Conservation (phyloP, 116 monocot genomes). For the Cymodocea nodosa region DNA sequence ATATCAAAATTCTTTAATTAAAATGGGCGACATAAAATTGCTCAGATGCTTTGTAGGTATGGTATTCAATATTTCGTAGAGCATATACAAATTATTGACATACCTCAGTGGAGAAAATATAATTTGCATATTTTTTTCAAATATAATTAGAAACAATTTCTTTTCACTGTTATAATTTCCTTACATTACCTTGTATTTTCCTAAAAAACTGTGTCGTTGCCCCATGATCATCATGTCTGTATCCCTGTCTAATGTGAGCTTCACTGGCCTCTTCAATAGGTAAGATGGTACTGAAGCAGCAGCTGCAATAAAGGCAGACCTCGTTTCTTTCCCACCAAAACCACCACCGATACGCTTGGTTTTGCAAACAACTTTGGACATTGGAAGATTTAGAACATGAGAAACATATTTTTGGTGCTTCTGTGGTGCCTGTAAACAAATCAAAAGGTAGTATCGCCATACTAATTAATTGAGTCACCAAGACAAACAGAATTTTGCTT, state of each 20-base stretch:
- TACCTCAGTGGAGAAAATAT: too few species aligned
- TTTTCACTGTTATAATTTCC: too few species aligned
- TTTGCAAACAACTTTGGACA: conserved; percentile 92
- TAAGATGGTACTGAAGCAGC: conserved; percentile 73
- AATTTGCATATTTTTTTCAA: too few species aligned
- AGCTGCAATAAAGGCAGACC: conserved; percentile 72
- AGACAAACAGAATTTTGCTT: too few species aligned
- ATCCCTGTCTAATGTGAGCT: conserved; percentile 80
- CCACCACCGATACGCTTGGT: conserved; percentile 95
- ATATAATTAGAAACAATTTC: too few species aligned
- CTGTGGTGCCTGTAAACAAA: conserved; percentile 48
- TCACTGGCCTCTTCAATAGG: conserved; percentile 63
- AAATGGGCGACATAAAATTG: background rate
- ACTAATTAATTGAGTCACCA: background rate
- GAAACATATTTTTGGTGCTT: conserved; percentile 60
- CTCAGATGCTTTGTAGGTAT: too few species aligned
- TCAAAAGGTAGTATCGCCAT: background rate
- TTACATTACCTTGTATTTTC: conserved; percentile 71
- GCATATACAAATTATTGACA: too few species aligned
- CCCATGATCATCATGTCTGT: conserved; percentile 88
- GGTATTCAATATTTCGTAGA: too few species aligned
- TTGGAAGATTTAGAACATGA: conserved; percentile 70
- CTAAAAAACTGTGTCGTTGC: conserved; percentile 83
- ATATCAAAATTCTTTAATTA: background rate
- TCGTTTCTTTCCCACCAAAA: conserved; percentile 97